Percentiles rank a stretch among this genome's conserved stretches.
Evolutionary conservation across 2,329 filamentous ascomycete species (phyloP).

Genomic region (Paracamarosporium sp.): DNA sequence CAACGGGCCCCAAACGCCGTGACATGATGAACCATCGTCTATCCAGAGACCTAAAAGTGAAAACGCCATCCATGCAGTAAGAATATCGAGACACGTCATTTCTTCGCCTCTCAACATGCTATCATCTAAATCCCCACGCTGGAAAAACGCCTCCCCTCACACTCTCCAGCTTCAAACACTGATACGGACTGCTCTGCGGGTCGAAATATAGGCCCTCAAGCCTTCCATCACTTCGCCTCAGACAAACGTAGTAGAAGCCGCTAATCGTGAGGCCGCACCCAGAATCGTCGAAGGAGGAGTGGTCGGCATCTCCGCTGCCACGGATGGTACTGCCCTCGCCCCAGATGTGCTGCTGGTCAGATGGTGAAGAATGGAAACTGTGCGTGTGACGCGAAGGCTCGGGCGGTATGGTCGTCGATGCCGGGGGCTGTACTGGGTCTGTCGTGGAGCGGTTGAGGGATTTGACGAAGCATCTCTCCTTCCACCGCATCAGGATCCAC

Average conservation of each 20-base stretch:
- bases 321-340: background rate
- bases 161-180: conserved; percentile 56
- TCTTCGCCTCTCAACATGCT: background rate
- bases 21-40: background rate
- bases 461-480: conserved; percentile 59
- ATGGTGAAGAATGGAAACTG: conserved; percentile 2
- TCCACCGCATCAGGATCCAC: conserved; percentile 65
- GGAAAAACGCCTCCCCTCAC: conserved; percentile 41
- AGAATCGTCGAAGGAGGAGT: conserved; percentile 37
- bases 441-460: conserved; percentile 28
- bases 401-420: conserved; percentile 8
- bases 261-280: conserved; percentile 58
- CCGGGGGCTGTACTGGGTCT: conserved; percentile 20
- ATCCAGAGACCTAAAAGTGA: background rate
- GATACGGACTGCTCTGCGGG: conserved; percentile 61
- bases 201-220: conserved; percentile 63
- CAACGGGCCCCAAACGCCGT: background rate
- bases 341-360: conserved; percentile 2
- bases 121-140: conserved; percentile 48
- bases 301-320: conserved; percentile 22
- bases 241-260: conserved; percentile 62
- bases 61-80: background rate
- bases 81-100: background rate
- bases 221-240: conserved; percentile 54
- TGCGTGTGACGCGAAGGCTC: background rate